Evolutionary conservation across 331 rosid species (phyloP).

Genomic region (Quercus tomentella): DNA sequence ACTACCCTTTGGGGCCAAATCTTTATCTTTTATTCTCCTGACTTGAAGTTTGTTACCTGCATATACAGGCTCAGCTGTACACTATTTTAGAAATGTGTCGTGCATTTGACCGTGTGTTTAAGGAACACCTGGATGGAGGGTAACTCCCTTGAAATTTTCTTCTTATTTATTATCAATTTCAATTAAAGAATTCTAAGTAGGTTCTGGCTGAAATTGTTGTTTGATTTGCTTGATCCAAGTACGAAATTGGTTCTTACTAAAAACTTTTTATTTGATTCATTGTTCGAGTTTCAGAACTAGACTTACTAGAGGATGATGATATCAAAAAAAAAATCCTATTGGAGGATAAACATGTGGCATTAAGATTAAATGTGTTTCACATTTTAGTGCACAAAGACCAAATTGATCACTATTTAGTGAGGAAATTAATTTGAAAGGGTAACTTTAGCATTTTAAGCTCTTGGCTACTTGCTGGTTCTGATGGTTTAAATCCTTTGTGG

Average conservation of each 20-base stretch:
- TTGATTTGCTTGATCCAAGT: background rate
- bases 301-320: too few relatives aligned
- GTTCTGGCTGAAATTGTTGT: background rate
- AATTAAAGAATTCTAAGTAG: background rate
- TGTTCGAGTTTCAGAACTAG: background rate
- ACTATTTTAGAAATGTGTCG: constrained; percentile 96
- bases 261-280: background rate
- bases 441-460: background rate
- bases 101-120: constrained; percentile 96
- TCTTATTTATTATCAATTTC: background rate
- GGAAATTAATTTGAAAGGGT: background rate
- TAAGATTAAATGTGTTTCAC: background rate
- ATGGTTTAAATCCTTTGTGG: background rate
- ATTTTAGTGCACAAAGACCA: background rate
- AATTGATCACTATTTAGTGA: background rate
- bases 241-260: background rate
- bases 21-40: background rate
- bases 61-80: constrained; percentile 84
- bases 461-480: background rate
- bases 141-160: constrained; percentile 27
- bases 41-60: constrained; percentile 2
- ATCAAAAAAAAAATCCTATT: background rate
- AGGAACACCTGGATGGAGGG: constrained; percentile 99
- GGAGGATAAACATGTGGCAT: background rate
- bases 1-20: too few relatives aligned